Evolutionary conservation across 2,329 filamentous ascomycete genomes (phyloP).

Genomic region (Venturia pyrina): DNA sequence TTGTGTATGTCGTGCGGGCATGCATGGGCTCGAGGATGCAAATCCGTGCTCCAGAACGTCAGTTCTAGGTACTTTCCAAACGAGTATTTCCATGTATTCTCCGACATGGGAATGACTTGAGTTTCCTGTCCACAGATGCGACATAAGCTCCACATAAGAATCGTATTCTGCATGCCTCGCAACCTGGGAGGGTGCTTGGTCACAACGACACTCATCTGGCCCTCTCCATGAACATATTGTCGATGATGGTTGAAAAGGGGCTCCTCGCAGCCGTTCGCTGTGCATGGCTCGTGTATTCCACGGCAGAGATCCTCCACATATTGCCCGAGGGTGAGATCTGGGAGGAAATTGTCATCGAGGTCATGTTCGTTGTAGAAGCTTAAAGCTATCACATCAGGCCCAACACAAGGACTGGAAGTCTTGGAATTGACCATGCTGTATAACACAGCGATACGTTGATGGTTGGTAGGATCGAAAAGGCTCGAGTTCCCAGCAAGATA

Average conservation of each 20-base stretch:
- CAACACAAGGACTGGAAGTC: conserved; percentile 86
- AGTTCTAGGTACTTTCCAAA: conserved; percentile 98
- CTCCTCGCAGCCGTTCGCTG: conserved; percentile 74
- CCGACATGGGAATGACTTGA: conserved; percentile 81
- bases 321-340: conserved; percentile 87
- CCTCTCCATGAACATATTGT: conserved; percentile 94
- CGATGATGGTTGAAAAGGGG: conserved; percentile 88
- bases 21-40: conserved; percentile 62
- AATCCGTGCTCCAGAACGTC: conserved; percentile 84
- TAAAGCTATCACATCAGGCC: conserved; percentile 80
- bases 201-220: conserved; percentile 83
- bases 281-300: conserved; percentile 65
- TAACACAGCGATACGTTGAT: conserved; percentile 91
- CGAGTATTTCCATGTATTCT: conserved; percentile 94
- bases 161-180: conserved; percentile 58
- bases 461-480: conserved; percentile 87
- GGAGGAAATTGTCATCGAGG: conserved; percentile 56
- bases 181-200: conserved; percentile 62
- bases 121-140: conserved; percentile 87
- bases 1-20: conserved; percentile 89
- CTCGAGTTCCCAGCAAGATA: conserved; percentile 82
- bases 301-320: conserved; percentile 87
- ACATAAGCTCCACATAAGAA: conserved; percentile 97
- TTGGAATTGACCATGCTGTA: conserved; percentile 90
- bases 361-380: conserved; percentile 91